These are phyloP conservation scores for Cyberlindnera samutprakarnensis DNA, from an alignment of 805 yeast species.

Conservation along the genomic window DNA sequence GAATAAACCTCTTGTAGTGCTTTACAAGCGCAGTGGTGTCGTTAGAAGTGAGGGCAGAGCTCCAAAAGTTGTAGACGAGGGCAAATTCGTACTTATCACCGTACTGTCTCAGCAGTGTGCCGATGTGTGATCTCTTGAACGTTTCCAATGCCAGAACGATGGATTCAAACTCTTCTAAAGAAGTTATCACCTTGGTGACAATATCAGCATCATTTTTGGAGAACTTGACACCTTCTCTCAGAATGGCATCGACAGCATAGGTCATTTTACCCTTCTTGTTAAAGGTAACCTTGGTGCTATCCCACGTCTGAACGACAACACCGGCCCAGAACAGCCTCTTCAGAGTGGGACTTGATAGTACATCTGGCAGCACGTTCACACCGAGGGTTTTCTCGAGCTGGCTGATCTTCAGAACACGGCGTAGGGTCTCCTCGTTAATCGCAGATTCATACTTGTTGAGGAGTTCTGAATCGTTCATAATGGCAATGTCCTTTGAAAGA, in stretches of 20 bases:
- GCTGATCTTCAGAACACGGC: slow-evolving; percentile 2
- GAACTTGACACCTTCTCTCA: slow-evolving; percentile 65
- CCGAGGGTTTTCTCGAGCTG: not conserved
- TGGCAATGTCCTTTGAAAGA: slow-evolving; percentile 14
- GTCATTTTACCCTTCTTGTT: slow-evolving; percentile 29
- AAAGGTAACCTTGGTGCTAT: slow-evolving; percentile 27
- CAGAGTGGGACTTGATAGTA: not conserved
- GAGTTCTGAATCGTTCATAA: slow-evolving; percentile 11
- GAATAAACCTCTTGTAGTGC: slow-evolving; percentile 13
- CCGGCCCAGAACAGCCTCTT: slow-evolving; percentile 32
- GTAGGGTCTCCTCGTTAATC: slow-evolving; percentile 18
- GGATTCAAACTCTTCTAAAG: slow-evolving; percentile 20
- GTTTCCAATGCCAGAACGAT: slow-evolving; percentile 23
- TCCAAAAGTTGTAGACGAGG: slow-evolving; percentile 23
- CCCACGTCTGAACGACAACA: slow-evolving; percentile 44
- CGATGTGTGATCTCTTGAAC: slow-evolving; percentile 48
- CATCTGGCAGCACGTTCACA: not conserved
- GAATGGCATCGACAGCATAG: slow-evolving; percentile 39
- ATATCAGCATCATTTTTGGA: slow-evolving; percentile 49
- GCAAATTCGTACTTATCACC: slow-evolving; percentile 44
- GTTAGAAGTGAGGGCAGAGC: slow-evolving; percentile 6
- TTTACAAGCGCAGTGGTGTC: not conserved
- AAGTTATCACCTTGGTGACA: slow-evolving; percentile 37
- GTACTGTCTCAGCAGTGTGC: slow-evolving; percentile 47
- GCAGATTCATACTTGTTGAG: slow-evolving; percentile 4